Percentiles rank a stretch among this genome's conserved stretches.
These are phyloP conservation scores for Aurifilum marmelostoma DNA, from an alignment of 2,329 filamentous ascomycete genomes.

Conservation along the genomic window DNA sequence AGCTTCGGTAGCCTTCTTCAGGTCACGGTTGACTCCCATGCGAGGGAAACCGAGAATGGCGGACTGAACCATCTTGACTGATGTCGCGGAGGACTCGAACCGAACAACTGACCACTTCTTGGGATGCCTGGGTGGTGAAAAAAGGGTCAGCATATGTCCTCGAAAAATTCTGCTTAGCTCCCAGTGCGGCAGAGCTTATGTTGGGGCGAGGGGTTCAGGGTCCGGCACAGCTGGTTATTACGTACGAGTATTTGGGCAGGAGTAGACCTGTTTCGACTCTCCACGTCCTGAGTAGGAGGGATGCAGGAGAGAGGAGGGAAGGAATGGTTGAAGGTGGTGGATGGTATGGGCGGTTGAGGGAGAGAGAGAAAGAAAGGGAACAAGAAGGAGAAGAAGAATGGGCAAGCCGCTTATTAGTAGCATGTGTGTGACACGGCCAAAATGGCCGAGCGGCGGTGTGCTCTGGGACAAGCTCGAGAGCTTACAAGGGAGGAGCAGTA, in stretches of 20 bases:
- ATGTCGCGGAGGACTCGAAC: constrained; percentile 23
- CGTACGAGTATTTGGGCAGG: constrained; percentile 17
- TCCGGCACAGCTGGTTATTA: constrained; percentile 3
- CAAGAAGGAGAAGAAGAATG: constrained; percentile 10
- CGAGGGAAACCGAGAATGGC: constrained; percentile 97
- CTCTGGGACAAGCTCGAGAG: constrained; percentile 19
- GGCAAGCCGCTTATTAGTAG: constrained; percentile 23
- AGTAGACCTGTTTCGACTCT: constrained; percentile 18
- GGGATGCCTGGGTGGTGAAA: constrained; percentile 5
- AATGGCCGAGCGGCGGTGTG: constrained; percentile 22
- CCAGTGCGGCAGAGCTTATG: background rate
- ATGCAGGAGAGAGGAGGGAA: constrained; percentile 24
- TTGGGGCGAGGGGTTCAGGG: background rate
- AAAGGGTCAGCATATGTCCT: constrained; percentile 12
- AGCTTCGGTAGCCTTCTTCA: constrained; percentile 99
- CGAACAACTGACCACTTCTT: constrained; percentile 27
- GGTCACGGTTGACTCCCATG: constrained; percentile 97
- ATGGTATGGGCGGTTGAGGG: constrained; percentile 18
- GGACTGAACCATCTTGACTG: constrained; percentile 64
- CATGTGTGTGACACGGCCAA: constrained; percentile 15
- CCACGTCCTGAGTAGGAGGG: constrained; percentile 26
- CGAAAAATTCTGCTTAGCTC: background rate
- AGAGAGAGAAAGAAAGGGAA: constrained; percentile 9
- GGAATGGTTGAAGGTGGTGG: constrained; percentile 23
- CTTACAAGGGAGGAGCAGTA: constrained; percentile 13